These are phyloP conservation scores for Anthracocystis walkeri DNA, from an alignment of 1,284 basidiomycete species.

Conservation along the genomic window DNA sequence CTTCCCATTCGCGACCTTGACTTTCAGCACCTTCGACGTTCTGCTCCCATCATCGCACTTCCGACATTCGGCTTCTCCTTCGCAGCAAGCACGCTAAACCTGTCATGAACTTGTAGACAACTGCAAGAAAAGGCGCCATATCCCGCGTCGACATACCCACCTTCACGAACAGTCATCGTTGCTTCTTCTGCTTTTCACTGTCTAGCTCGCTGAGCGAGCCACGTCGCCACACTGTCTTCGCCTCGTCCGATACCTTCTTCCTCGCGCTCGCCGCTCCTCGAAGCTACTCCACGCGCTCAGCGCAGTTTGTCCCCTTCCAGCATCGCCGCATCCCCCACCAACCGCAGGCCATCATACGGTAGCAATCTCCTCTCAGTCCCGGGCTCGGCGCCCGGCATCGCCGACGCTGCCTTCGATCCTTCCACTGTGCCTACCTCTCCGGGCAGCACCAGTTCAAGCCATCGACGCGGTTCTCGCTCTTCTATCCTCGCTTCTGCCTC, in stretches of 20 bases:
- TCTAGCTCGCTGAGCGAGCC: conserved; percentile 16
- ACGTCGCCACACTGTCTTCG: conserved; percentile 37
- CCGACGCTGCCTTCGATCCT: conserved; percentile 11
- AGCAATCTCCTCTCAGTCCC: conserved; percentile 27
- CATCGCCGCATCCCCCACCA: conserved; percentile 15
- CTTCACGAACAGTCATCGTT: neutral
- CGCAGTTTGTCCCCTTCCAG: conserved; percentile 27
- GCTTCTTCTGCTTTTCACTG: neutral
- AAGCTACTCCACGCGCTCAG: conserved; percentile 28
- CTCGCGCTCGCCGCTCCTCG: conserved; percentile 26
- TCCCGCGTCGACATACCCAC: neutral
- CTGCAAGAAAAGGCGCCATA: no score
- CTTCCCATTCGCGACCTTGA: no score
- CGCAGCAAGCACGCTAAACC: no score
- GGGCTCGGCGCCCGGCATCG: conserved; percentile 21
- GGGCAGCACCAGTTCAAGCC: conserved; percentile 13
- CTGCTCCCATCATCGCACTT: no score
- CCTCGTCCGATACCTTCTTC: conserved; percentile 37
- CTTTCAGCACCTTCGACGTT: no score
- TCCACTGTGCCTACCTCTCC: conserved; percentile 13
- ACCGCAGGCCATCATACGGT: conserved; percentile 21
- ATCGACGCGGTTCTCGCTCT: conserved; percentile 44
- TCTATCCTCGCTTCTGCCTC: conserved; percentile 43
- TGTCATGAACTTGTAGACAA: no score
- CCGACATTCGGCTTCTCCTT: no score